These are phyloP conservation scores for Ilyonectria robusta DNA, from an alignment of 2,329 filamentous ascomycete species.

Conservation along the genomic window DNA sequence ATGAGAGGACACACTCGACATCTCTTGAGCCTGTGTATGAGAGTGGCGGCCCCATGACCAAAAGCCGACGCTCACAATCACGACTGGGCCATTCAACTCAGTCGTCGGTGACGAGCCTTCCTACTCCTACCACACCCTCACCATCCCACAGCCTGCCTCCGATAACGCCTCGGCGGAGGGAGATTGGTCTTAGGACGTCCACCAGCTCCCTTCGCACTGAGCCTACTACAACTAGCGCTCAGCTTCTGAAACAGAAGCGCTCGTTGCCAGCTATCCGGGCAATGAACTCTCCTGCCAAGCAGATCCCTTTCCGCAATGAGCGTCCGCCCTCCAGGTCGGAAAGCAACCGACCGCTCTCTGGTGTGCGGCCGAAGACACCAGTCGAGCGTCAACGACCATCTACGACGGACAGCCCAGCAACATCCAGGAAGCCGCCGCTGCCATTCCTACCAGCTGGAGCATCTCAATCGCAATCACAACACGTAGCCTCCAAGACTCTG, in stretches of 20 bases:
- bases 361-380: constrained; percentile 78
- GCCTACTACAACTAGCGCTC: constrained; percentile 75
- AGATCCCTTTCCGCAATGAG: constrained; percentile 63
- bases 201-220: constrained; percentile 69
- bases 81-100: constrained; percentile 78
- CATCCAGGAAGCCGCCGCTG: constrained; percentile 71
- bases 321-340: constrained; percentile 74
- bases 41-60: constrained; percentile 80
- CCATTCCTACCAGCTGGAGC: constrained; percentile 87
- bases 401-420: constrained; percentile 64
- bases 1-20: constrained; percentile 77
- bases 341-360: constrained; percentile 63
- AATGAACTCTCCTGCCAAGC: constrained; percentile 66
- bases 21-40: constrained; percentile 95
- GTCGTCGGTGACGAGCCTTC: constrained; percentile 76
- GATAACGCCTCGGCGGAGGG: constrained; percentile 74
- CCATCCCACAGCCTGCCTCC: constrained; percentile 68
- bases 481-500: constrained; percentile 79
- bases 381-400: constrained; percentile 71
- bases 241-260: constrained; percentile 75
- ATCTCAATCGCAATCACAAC: constrained; percentile 82
- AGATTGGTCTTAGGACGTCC: constrained; percentile 70
- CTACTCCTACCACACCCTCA: constrained; percentile 72
- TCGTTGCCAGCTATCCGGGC: constrained; percentile 73
- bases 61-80: constrained; percentile 73